Evolutionary conservation across 331 rosid species (phyloP), one percentile per base, ranked within the genome.

Genomic region (Arachis monticola): DNA sequence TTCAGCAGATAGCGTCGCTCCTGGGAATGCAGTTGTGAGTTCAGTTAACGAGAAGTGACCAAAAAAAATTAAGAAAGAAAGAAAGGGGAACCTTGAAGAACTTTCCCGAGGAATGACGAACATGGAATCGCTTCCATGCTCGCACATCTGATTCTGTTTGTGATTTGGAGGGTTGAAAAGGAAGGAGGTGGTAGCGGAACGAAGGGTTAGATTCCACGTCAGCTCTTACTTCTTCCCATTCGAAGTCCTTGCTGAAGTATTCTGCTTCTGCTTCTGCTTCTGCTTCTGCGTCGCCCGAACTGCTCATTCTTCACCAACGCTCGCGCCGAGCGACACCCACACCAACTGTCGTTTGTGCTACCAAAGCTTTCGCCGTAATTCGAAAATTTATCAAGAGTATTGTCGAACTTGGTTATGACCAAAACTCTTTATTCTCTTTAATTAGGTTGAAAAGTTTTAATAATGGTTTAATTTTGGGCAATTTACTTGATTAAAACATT

Each of bases 1-100:
- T 90, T 89, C 32, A 90, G 80, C 78, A 94, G 80, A 73, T 94
- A 94, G 62, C 99, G 88, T 46, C 99, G 89, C 79, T 94, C 96
- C 97, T 93, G 83, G 40, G 40, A 52, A 86, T 38, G 56, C 31
- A 61, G 69, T 14, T 4, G 5, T 5, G 0, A 1, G 22, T 47
- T 45, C 45, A 41, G 56, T 31, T 30, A 62, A 35, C 40, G 40
- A 35, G 44, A 63, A 14, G 40, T 45, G 41, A 35, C 46, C 66
- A 58, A 32, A 11, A 14, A 1, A 45, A 31, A 4, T 35, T 35
- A 14, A 11, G 27, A 32, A 77, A 1, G 59, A 53, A 53, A 14
- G 57, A 51, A n/a, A 45, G 9, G 30, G 5, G 70, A 46, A 88
- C 92, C 93, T 89, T 91, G 85, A 91, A 91, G 89, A 91, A 91